Evolutionary conservation across 805 yeast species (phyloP).

Genomic region (Candida sonorensis): DNA sequence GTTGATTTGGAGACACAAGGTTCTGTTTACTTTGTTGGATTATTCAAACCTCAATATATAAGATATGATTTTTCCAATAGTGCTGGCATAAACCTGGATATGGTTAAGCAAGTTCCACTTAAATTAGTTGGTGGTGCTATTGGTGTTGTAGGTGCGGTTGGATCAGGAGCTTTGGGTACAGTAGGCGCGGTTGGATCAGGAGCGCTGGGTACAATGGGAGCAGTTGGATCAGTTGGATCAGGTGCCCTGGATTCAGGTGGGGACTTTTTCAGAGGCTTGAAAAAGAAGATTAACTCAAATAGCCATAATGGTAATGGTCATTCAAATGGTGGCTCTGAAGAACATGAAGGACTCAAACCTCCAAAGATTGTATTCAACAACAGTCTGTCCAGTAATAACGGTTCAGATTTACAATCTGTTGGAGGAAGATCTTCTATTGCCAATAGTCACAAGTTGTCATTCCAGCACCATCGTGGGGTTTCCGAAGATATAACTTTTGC

Average conservation of each 20-base stretch:
- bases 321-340: too few relatives aligned
- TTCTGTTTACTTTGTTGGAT: conserved; percentile 41
- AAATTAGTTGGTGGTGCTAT: conserved; percentile 40
- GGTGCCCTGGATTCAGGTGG: too few relatives aligned
- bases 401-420: too few relatives aligned
- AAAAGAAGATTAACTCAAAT: too few relatives aligned
- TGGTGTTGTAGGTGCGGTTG: conserved; percentile 36
- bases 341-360: too few relatives aligned
- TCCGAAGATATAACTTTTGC: too few relatives aligned
- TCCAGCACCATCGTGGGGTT: too few relatives aligned
- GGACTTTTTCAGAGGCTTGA: conserved; percentile 1
- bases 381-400: too few relatives aligned
- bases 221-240: conserved; percentile 13
- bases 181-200: conserved; percentile 34
- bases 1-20: conserved; percentile 63
- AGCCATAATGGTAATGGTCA: too few relatives aligned
- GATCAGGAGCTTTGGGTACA: conserved; percentile 32
- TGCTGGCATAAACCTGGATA: conserved; percentile 27
- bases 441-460: too few relatives aligned
- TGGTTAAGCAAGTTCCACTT: conserved; percentile 39
- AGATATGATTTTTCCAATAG: conserved; percentile 51
- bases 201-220: conserved; percentile 18
- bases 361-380: too few relatives aligned
- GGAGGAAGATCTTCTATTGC: too few relatives aligned
- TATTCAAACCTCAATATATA: conserved; percentile 58